phyloP scores from a whole-genome alignment of 371 early-diverging fungal genomes.

The Homolaphlyctis polyrhiza region DNA sequence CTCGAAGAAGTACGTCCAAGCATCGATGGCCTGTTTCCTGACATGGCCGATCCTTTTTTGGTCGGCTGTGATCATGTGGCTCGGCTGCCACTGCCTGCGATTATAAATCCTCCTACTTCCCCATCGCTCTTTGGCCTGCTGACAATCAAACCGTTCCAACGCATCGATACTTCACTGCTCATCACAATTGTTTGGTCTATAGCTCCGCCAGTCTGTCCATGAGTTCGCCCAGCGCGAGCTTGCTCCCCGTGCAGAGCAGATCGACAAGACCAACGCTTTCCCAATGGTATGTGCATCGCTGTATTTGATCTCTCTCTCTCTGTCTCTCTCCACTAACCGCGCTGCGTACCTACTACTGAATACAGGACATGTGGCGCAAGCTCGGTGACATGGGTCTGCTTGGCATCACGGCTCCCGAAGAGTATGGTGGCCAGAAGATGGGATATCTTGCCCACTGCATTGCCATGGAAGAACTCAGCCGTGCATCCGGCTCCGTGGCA shows the following conservation, averaged over 20 bases:
- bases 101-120: neutral
- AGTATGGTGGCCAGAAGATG: conserved; percentile 85
- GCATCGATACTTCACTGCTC: neutral
- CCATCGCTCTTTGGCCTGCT: neutral
- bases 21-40: no score
- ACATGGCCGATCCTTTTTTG: no score
- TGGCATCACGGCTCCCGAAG: conserved; percentile 79
- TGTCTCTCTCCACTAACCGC: neutral
- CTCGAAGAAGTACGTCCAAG: conserved; percentile 59
- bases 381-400: conserved; percentile 94
- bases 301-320: neutral
- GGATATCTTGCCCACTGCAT: conserved; percentile 91
- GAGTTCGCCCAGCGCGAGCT: conserved; percentile 80
- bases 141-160: neutral
- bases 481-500: conserved; percentile 89
- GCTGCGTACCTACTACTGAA: neutral
- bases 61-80: neutral
- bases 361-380: conserved; percentile 90
- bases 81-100: neutral
- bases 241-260: conserved; percentile 73
- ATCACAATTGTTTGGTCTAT: neutral
- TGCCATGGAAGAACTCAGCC: conserved; percentile 90
- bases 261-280: conserved; percentile 84
- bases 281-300: conserved; percentile 55
- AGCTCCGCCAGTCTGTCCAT: conserved; percentile 57